Conservation (phyloP, 2,329 filamentous ascomycete genomes). For the Mycogone perniciosa region DNA sequence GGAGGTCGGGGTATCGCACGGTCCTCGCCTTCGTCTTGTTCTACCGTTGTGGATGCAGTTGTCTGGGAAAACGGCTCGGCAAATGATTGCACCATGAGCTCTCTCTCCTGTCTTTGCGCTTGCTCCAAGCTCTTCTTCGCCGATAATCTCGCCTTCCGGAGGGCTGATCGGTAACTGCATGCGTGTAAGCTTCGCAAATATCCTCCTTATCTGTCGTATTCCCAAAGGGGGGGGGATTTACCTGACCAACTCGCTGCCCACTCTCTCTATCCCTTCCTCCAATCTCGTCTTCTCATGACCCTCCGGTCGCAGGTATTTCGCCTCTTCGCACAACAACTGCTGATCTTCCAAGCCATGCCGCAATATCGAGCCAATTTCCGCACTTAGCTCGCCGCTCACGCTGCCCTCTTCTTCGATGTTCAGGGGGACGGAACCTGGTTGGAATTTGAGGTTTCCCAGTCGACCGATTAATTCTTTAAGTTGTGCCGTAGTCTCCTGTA, state of each 20-base stretch:
- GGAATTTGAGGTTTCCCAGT: constrained; percentile 51
- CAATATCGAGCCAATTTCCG: constrained; percentile 73
- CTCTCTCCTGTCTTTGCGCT: constrained; percentile 69
- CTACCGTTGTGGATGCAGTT: constrained; percentile 22
- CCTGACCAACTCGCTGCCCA: constrained; percentile 66
- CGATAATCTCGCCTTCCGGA: constrained; percentile 73
- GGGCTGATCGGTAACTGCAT: constrained; percentile 53
- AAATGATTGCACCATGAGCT: constrained; percentile 65
- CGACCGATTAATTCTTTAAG: constrained; percentile 54
- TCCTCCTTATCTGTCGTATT: neutral
- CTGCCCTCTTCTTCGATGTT: constrained; percentile 43
- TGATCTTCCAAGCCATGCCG: constrained; percentile 78
- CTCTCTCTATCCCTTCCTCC: constrained; percentile 57
- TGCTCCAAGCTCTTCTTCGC: constrained; percentile 69
- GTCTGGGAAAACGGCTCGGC: constrained; percentile 36
- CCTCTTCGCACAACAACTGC: constrained; percentile 72
- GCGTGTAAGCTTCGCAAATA: neutral
- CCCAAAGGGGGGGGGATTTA: constrained; percentile 30
- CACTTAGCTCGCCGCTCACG: constrained; percentile 63
- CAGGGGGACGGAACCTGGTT: constrained; percentile 51
- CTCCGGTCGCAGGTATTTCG: constrained; percentile 56
- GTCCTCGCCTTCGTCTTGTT: constrained; percentile 17
- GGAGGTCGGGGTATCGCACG: constrained; percentile 16
- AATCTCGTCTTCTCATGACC: constrained; percentile 59
- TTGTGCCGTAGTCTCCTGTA: constrained; percentile 56